phyloP scores from a whole-genome alignment of 371 early-diverging fungal genomes.

The Blastocladiella emersonii region DNA sequence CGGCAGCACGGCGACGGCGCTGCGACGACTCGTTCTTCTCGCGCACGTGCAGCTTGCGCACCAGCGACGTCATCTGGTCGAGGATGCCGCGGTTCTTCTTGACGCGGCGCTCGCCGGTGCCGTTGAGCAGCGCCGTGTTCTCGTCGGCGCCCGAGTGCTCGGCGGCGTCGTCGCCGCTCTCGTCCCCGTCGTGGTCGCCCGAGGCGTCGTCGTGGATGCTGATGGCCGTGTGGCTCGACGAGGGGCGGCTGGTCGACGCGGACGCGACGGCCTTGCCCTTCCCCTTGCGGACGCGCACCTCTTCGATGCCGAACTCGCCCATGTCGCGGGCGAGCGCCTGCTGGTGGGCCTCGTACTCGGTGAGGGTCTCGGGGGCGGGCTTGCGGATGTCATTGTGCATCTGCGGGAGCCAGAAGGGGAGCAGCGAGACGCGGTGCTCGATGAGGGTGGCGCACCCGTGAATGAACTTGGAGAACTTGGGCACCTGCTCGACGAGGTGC shows the following conservation, averaged over 20 bases:
- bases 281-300: neutral
- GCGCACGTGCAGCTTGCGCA: neutral
- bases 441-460: constrained; percentile 93
- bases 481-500: constrained; percentile 89
- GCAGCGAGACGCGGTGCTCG: constrained; percentile 64
- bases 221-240: neutral
- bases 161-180: neutral
- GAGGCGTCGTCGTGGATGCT: neutral
- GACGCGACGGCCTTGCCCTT: neutral
- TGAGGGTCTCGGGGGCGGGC: constrained; percentile 15
- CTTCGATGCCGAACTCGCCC: constrained; percentile 2
- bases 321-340: neutral
- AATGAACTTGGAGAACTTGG: constrained; percentile 97
- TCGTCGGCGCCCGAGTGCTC: neutral
- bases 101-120: neutral
- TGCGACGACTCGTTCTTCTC: neutral
- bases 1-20: neutral
- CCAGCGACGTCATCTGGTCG: neutral
- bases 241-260: no score
- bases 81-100: neutral
- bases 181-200: neutral
- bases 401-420: constrained; percentile 97
- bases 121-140: neutral
- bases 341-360: constrained; percentile 8
- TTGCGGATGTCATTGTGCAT: constrained; percentile 87